phyloP scores from a whole-genome alignment of 148 eudicot genomes.

The Vaccinium macrocarpon region DNA sequence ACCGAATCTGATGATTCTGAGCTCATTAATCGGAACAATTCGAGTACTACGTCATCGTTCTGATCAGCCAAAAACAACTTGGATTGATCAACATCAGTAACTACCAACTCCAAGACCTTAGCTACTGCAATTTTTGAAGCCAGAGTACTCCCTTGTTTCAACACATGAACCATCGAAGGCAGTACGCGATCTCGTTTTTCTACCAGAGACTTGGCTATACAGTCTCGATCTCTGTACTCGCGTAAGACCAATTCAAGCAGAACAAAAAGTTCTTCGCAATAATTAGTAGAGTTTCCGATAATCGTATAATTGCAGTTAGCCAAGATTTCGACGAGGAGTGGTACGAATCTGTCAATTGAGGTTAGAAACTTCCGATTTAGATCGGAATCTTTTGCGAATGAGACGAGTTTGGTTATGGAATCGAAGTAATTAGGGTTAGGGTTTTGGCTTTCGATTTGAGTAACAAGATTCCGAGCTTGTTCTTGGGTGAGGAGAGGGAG shows the following conservation, averaged over 20 bases:
- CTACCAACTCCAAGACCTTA: conserved; percentile 29
- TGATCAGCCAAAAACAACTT: conserved; percentile 28
- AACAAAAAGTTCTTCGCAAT: conserved; percentile 32
- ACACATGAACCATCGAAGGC: conserved; percentile 15
- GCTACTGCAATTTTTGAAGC: conserved; percentile 28
- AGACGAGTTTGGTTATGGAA: conserved; percentile 27
- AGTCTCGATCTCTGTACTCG: conserved; percentile 12
- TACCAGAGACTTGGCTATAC: not conserved
- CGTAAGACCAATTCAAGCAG: conserved; percentile 28
- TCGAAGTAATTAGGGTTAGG: not conserved
- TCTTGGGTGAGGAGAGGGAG: conserved; percentile 18
- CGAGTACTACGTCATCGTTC: conserved; percentile 13
- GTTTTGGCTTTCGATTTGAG: conserved; percentile 11
- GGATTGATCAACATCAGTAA: conserved; percentile 20
- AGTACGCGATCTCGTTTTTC: not conserved
- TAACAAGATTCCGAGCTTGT: conserved; percentile 26
- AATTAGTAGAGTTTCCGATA: not conserved
- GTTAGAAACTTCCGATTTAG: conserved; percentile 38
- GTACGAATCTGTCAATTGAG: conserved; percentile 19
- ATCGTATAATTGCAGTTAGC: not conserved
- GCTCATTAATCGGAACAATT: conserved; percentile 19
- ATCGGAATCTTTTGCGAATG: conserved; percentile 36
- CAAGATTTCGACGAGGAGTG: conserved; percentile 15
- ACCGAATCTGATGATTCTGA: conserved; percentile 14
- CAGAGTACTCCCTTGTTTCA: conserved; percentile 21